Evolutionary conservation across 2,329 filamentous ascomycete genomes (phyloP).

Genomic region (Grosmannia huntii): DNA sequence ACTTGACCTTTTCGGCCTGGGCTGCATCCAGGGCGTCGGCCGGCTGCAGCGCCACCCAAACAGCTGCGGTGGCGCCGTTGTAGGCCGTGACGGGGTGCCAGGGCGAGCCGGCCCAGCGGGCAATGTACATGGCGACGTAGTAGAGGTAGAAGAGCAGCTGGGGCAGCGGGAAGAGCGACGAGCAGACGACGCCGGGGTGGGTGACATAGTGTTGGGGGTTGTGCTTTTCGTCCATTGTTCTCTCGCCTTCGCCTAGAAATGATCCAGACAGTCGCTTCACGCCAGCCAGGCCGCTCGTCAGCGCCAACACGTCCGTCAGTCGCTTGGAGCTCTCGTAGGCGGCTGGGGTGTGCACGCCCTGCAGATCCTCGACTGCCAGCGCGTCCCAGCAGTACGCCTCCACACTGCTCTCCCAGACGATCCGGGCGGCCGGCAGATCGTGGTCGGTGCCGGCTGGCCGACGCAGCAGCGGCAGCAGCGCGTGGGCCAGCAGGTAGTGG

Average conservation of each 20-base stretch:
- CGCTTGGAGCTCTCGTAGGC: slow-evolving; percentile 85
- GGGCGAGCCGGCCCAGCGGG: slow-evolving; percentile 67
- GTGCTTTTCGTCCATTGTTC: slow-evolving; percentile 13
- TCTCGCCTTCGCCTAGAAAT: slow-evolving; percentile 36
- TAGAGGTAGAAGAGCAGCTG: slow-evolving; percentile 59
- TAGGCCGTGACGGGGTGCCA: slow-evolving; percentile 79
- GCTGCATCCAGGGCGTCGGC: background rate
- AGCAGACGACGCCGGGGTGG: slow-evolving; percentile 80
- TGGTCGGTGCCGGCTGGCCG: slow-evolving; percentile 26
- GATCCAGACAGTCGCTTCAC: slow-evolving; percentile 40
- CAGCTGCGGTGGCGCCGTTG: slow-evolving; percentile 59
- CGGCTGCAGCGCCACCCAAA: slow-evolving; percentile 63
- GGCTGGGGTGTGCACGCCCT: slow-evolving; percentile 47
- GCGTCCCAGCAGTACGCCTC: slow-evolving; percentile 41
- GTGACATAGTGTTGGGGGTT: slow-evolving; percentile 43
- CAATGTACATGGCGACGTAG: slow-evolving; percentile 53
- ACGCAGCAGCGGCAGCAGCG: slow-evolving; percentile 61
- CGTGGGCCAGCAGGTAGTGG: slow-evolving; percentile 80
- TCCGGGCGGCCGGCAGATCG: slow-evolving; percentile 37
- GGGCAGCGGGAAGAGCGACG: slow-evolving; percentile 64
- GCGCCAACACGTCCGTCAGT: slow-evolving; percentile 68
- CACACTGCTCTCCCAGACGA: slow-evolving; percentile 81
- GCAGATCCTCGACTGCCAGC: slow-evolving; percentile 60
- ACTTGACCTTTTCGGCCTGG: slow-evolving; percentile 53
- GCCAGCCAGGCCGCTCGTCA: slow-evolving; percentile 58